Evolutionary conservation across 768 basidiomycete genomes (phyloP).

Genomic region (Pholiota microspora): DNA sequence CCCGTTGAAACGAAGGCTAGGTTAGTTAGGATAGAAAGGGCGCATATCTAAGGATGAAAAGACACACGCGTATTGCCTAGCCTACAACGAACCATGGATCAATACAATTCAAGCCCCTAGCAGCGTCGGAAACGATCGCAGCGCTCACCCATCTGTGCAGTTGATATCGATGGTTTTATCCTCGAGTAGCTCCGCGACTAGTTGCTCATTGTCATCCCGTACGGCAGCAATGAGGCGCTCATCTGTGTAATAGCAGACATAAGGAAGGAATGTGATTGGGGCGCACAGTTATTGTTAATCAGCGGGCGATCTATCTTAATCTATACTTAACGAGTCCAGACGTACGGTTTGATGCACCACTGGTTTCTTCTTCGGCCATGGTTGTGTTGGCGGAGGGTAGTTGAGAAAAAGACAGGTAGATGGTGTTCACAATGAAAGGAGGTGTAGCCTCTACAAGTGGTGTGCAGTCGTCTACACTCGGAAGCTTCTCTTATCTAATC

Average conservation of each 20-base stretch:
- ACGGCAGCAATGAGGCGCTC: constrained; percentile 74
- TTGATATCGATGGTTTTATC: constrained; percentile 68
- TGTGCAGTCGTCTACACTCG: background rate
- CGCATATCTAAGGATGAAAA: background rate
- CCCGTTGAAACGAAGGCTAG: constrained; percentile 9
- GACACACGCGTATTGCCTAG: constrained; percentile 78
- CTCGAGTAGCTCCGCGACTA: constrained; percentile 59
- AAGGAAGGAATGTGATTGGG: too few relatives aligned
- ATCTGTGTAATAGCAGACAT: constrained; percentile 38
- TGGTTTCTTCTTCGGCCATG: constrained; percentile 9
- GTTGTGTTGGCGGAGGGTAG: background rate
- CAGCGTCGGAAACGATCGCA: background rate
- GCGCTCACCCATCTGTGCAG: constrained; percentile 69
- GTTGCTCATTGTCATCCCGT: constrained; percentile 67
- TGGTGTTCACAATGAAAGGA: background rate
- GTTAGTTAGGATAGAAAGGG: constrained; percentile 20
- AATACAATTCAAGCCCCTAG: background rate
- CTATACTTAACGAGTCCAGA: background rate
- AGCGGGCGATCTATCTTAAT: constrained; percentile 6
- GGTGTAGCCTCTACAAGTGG: background rate
- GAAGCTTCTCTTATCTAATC: constrained; percentile 7
- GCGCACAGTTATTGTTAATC: background rate
- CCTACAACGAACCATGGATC: constrained; percentile 23
- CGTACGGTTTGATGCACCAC: constrained; percentile 20
- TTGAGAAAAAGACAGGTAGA: background rate